These are phyloP conservation scores for Tetrapisispora pingtungensis DNA, from an alignment of 805 yeast species.

Conservation along the genomic window DNA sequence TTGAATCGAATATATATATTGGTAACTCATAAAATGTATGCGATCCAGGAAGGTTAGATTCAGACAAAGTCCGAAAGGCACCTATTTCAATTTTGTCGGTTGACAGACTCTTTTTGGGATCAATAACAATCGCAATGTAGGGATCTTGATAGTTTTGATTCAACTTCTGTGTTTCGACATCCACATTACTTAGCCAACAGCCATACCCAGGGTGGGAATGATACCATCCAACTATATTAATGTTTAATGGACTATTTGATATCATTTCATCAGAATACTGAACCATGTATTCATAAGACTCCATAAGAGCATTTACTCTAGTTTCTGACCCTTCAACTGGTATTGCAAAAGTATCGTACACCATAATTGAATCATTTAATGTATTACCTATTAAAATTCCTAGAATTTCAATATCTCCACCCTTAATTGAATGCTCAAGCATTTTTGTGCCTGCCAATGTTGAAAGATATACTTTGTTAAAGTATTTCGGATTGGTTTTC, in stretches of 20 bases:
- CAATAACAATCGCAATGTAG: slow-evolving; percentile 78
- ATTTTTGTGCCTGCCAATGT: slow-evolving; percentile 65
- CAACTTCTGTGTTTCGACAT: slow-evolving; percentile 76
- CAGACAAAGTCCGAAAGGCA: slow-evolving; percentile 68
- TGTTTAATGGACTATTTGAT: slow-evolving; percentile 32
- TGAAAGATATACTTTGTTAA: slow-evolving; percentile 36
- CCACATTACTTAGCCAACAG: slow-evolving; percentile 91
- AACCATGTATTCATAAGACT: slow-evolving; percentile 93
- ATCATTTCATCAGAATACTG: slow-evolving; percentile 49
- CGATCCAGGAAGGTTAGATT: slow-evolving; percentile 16
- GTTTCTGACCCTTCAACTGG: slow-evolving; percentile 97
- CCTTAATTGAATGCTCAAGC: slow-evolving; percentile 69
- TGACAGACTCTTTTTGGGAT: slow-evolving; percentile 58
- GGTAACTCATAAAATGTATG: slow-evolving; percentile 16
- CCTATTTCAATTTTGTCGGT: slow-evolving; percentile 73
- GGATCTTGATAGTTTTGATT: slow-evolving; percentile 90
- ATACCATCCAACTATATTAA: slow-evolving; percentile 89
- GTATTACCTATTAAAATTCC: slow-evolving; percentile 86
- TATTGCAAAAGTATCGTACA: slow-evolving; percentile 72
- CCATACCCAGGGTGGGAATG: slow-evolving; percentile 99
- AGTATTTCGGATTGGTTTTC: slow-evolving; percentile 2
- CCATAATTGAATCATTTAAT: slow-evolving; percentile 43
- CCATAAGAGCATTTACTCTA: slow-evolving; percentile 86
- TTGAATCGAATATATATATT: slow-evolving; percentile 14
- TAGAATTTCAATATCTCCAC: slow-evolving; percentile 88